These are phyloP conservation scores for Pseudocercospora vitis DNA, from an alignment of 2,329 filamentous ascomycete genomes.

Conservation along the genomic window DNA sequence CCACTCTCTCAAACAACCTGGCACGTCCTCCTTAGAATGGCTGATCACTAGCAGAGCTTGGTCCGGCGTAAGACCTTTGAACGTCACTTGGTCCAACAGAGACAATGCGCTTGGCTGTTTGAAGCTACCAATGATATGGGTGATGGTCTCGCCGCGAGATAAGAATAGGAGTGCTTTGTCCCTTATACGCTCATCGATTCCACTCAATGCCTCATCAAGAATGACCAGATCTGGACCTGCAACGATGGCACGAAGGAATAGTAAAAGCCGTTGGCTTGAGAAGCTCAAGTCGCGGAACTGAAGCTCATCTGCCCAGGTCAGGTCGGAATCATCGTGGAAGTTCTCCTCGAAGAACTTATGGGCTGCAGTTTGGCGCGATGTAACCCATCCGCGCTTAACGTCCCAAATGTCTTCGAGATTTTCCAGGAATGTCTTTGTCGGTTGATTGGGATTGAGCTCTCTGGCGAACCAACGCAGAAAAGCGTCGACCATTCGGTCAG, in stretches of 20 bases:
- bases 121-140: neutral
- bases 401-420: conserved; percentile 7
- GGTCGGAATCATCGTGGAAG: conserved; percentile 31
- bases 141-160: conserved; percentile 45
- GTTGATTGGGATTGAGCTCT: conserved; percentile 65
- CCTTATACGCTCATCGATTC: conserved; percentile 60
- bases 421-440: conserved; percentile 13
- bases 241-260: conserved; percentile 66
- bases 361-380: neutral
- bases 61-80: conserved; percentile 63
- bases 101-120: conserved; percentile 35
- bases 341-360: conserved; percentile 16
- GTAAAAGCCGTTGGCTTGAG: conserved; percentile 76
- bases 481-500: conserved; percentile 63
- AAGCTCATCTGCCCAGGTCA: conserved; percentile 66
- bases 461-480: conserved; percentile 73
- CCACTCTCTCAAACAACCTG: conserved; percentile 78
- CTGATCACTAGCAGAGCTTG: conserved; percentile 92
- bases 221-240: conserved; percentile 50
- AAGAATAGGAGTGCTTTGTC: conserved; percentile 86
- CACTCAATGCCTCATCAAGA: conserved; percentile 53
- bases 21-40: conserved; percentile 87
- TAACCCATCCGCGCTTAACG: neutral
- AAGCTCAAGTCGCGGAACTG: conserved; percentile 75
- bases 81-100: conserved; percentile 48